These are phyloP conservation scores for Saccharum hybrid DNA, from an alignment of 202 grass and related monocot species.

Conservation along the genomic window DNA sequence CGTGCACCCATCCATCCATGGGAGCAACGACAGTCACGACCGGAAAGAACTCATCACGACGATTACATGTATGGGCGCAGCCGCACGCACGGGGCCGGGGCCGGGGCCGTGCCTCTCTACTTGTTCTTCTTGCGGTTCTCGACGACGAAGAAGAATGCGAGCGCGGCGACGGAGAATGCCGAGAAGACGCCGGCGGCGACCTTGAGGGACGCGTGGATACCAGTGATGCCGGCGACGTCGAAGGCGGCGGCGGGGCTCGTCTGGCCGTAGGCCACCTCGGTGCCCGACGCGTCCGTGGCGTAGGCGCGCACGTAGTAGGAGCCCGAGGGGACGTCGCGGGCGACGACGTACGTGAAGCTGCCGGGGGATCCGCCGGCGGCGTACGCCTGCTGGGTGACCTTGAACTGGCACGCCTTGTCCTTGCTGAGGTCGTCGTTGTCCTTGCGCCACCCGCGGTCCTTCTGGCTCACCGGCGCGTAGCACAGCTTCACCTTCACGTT, in stretches of 20 bases:
- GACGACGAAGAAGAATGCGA: slow-evolving; percentile 77
- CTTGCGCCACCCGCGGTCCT: slow-evolving; percentile 82
- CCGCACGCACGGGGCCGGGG: not conserved
- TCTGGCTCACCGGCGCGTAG: slow-evolving; percentile 82
- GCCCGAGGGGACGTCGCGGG: slow-evolving; percentile 58
- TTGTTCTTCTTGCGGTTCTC: slow-evolving; percentile 82
- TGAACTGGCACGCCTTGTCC: slow-evolving; percentile 96
- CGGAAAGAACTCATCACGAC: not conserved
- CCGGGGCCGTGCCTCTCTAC: not conserved
- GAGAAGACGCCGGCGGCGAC: slow-evolving; percentile 86
- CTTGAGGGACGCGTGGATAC: slow-evolving; percentile 60
- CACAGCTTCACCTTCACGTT: slow-evolving; percentile 69
- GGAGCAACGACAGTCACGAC: not conserved
- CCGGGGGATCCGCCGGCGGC: not conserved
- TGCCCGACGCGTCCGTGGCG: slow-evolving; percentile 56
- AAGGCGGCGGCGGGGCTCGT: slow-evolving; percentile 48
- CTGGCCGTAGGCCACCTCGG: slow-evolving; percentile 78
- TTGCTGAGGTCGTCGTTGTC: slow-evolving; percentile 59
- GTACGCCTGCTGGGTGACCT: slow-evolving; percentile 56
- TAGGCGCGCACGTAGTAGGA: slow-evolving; percentile 78
- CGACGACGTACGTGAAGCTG: slow-evolving; percentile 48
- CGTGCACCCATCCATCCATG: not conserved
- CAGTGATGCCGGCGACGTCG: slow-evolving; percentile 60
- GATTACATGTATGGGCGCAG: not conserved
- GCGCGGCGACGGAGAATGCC: slow-evolving; percentile 61